phyloP scores from a whole-genome alignment of 2,329 filamentous ascomycete genomes.

The Aureobasidium mangrovei region DNA sequence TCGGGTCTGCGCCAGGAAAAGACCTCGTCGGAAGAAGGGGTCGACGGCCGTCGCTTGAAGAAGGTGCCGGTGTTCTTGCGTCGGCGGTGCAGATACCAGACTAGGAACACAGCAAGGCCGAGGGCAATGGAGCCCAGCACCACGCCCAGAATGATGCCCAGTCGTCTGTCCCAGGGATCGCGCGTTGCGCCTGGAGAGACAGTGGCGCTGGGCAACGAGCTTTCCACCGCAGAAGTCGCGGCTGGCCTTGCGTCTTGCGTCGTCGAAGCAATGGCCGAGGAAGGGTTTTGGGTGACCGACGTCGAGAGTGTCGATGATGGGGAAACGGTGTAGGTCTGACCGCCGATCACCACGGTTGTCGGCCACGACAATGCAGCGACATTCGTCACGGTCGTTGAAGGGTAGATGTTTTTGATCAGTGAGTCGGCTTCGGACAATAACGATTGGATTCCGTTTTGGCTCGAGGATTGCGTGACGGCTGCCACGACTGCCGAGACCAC shows the following conservation, averaged over 20 bases:
- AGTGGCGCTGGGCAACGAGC: background rate
- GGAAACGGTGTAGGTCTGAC: slow-evolving; percentile 16
- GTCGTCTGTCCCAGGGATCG: slow-evolving; percentile 7
- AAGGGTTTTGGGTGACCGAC: slow-evolving; percentile 3
- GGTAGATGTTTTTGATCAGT: slow-evolving; percentile 15
- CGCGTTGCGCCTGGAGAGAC: background rate
- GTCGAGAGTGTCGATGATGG: slow-evolving; percentile 9
- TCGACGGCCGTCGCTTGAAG: slow-evolving; percentile 11
- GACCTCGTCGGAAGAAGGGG: background rate
- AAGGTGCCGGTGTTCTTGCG: slow-evolving; percentile 14
- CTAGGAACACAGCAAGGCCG: slow-evolving; percentile 13
- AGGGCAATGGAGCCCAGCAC: slow-evolving; percentile 17
- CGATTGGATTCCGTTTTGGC: slow-evolving; percentile 1
- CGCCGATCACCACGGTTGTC: slow-evolving; percentile 17
- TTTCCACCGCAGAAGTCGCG: slow-evolving; percentile 7
- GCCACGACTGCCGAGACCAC: background rate
- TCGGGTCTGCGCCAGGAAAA: background rate
- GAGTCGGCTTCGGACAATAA: slow-evolving; percentile 16
- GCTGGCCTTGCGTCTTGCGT: slow-evolving; percentile 13
- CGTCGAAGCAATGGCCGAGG: background rate
- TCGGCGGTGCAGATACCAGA: slow-evolving; percentile 17
- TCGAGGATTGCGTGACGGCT: background rate
- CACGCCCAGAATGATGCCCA: slow-evolving; percentile 19
- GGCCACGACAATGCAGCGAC: slow-evolving; percentile 16
- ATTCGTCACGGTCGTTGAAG: slow-evolving; percentile 14